These are phyloP conservation scores for Monosporascus sp. DNA, from an alignment of 2,329 filamentous ascomycete genomes.

Conservation along the genomic window DNA sequence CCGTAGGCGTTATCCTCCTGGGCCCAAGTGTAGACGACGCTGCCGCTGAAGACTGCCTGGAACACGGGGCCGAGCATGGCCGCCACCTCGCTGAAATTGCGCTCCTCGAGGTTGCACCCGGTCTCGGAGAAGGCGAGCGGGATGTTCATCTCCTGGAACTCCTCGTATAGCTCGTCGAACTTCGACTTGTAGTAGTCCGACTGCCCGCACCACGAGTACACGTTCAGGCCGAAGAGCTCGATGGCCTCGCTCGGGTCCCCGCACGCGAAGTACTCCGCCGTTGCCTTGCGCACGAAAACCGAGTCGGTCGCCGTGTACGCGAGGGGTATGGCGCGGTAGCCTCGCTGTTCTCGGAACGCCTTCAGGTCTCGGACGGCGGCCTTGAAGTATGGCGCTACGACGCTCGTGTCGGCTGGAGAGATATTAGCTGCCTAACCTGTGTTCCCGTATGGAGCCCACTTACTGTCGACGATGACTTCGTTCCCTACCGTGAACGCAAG, in stretches of 20 bases:
- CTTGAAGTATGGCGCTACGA: slow-evolving; percentile 30
- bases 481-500: not conserved
- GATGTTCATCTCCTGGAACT: slow-evolving; percentile 52
- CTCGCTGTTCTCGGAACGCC: slow-evolving; percentile 58
- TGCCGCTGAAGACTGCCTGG: slow-evolving; percentile 53
- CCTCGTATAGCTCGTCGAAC: slow-evolving; percentile 51
- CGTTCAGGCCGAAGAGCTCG: slow-evolving; percentile 64
- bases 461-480: not conserved
- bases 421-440: not conserved
- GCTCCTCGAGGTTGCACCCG: slow-evolving; percentile 55
- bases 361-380: slow-evolving; percentile 64
- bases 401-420: slow-evolving; percentile 43
- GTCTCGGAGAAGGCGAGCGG: slow-evolving; percentile 65
- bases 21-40: slow-evolving; percentile 46
- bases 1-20: slow-evolving; percentile 42
- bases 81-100: slow-evolving; percentile 55
- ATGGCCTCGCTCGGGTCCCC: slow-evolving; percentile 39
- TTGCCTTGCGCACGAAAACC: slow-evolving; percentile 53
- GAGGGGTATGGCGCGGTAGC: slow-evolving; percentile 54
- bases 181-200: slow-evolving; percentile 48
- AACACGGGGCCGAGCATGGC: slow-evolving; percentile 56
- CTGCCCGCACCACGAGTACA: slow-evolving; percentile 63
- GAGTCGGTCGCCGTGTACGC: slow-evolving; percentile 66
- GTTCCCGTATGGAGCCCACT: not conserved
- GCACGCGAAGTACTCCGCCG: slow-evolving; percentile 58